A percentile compares a stretch with the other conserved stretches of the same genome.
Conservation (phyloP, 2,329 filamentous ascomycete genomes). For the Paramyrothecium sp. region DNA sequence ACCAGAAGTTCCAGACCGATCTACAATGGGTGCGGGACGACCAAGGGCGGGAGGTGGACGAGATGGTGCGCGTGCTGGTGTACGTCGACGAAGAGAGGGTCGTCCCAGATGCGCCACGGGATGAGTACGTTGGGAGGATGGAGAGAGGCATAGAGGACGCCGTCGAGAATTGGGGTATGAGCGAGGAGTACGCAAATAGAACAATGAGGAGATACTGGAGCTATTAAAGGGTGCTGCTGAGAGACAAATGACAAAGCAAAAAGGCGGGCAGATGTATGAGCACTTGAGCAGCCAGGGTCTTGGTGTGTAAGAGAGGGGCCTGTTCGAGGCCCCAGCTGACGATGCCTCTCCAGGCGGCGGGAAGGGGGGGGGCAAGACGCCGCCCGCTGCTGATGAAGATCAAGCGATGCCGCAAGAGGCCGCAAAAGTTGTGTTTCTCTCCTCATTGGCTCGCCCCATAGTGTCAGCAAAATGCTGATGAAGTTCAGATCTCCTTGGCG, state of each 20-base stretch:
- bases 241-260: neutral
- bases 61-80: slow-evolving; percentile 44
- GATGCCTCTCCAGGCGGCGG: too few species aligned
- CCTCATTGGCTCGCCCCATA: neutral
- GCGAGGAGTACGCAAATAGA: slow-evolving; percentile 49
- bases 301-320: neutral
- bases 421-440: neutral
- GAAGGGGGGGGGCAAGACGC: too few species aligned
- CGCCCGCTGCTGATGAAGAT: too few species aligned
- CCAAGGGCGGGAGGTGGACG: slow-evolving; percentile 16
- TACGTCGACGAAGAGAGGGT: slow-evolving; percentile 54
- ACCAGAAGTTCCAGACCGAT: slow-evolving; percentile 48
- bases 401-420: neutral
- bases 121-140: slow-evolving; percentile 64
- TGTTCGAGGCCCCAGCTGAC: neutral
- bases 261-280: neutral
- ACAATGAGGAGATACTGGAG: slow-evolving; percentile 50
- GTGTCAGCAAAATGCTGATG: neutral
- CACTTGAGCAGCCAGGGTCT: neutral
- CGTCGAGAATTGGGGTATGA: slow-evolving; percentile 49
- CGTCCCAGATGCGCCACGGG: slow-evolving; percentile 36
- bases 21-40: slow-evolving; percentile 22
- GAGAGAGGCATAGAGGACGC: slow-evolving; percentile 63
- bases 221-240: slow-evolving; percentile 5
- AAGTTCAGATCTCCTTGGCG: neutral